These are phyloP conservation scores for Stropharia rugosoannulata DNA, from an alignment of 768 basidiomycete genomes.

Conservation along the genomic window DNA sequence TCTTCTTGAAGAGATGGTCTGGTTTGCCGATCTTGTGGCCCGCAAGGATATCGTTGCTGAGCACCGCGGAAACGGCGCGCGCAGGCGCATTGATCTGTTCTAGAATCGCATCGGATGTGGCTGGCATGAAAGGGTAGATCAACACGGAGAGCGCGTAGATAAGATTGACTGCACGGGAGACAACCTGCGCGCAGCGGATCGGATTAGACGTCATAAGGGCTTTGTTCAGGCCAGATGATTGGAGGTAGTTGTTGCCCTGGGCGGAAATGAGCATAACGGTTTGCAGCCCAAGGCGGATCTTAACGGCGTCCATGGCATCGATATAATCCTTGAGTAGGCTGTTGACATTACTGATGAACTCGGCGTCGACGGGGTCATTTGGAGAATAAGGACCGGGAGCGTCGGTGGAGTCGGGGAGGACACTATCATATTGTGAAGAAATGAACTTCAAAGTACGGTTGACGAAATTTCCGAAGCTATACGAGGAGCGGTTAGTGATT, in stretches of 20 bases:
- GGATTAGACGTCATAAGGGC: slow-evolving; percentile 81
- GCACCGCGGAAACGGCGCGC: slow-evolving; percentile 69
- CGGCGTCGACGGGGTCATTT: slow-evolving; percentile 62
- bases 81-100: slow-evolving; percentile 87
- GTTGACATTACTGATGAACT: slow-evolving; percentile 84
- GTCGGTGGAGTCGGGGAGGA: slow-evolving; percentile 80
- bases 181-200: slow-evolving; percentile 84
- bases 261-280: slow-evolving; percentile 88
- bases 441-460: slow-evolving; percentile 94
- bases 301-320: slow-evolving; percentile 88
- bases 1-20: slow-evolving; percentile 89
- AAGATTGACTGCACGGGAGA: slow-evolving; percentile 87
- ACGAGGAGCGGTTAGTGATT: background rate
- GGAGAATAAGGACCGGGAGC: slow-evolving; percentile 66
- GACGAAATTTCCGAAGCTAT: slow-evolving; percentile 94
- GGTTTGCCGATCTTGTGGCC: slow-evolving; percentile 87
- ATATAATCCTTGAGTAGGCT: slow-evolving; percentile 74
- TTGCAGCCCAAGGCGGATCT: slow-evolving; percentile 84
- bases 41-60: slow-evolving; percentile 80
- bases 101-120: slow-evolving; percentile 79
- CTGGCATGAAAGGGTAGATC: slow-evolving; percentile 95
- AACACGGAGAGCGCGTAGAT: slow-evolving; percentile 88
- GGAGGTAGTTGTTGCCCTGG: slow-evolving; percentile 92
- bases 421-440: slow-evolving; percentile 75
- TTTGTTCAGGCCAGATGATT: slow-evolving; percentile 89